Base-by-base conservation (phyloP, 2,329 filamentous ascomycete genomes). In the Venturiaceae sp. region DNA sequence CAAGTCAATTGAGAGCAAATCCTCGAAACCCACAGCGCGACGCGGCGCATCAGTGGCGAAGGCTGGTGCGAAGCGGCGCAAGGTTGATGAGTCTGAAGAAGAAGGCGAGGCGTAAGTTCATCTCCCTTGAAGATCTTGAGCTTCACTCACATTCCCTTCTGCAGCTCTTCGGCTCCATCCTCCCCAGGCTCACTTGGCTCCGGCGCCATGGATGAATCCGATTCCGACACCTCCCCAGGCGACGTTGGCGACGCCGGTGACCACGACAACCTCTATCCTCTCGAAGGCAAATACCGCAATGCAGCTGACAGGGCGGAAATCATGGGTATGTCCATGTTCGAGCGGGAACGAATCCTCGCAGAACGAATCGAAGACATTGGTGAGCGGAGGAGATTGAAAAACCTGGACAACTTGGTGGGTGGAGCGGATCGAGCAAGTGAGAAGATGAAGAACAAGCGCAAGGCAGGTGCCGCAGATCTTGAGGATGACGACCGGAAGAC, bases 341-440 rank as follows among this genome's bases (percentile, higher is more conserved):
- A 95, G 68, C 87, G 92, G 62, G 94, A 99, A 72, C 84, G 90
- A 69, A 86, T 96, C 47, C 82, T 99, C 6, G 92, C 91, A 21
- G 89, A 95, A 64, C 90, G 94, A 63, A 86, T 87, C 36, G 84
- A 90, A 65, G 85, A 94, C 70, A 86, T 92, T 60, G 88, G 94
- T 67, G 85, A 85, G 56, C 86, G 88, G 65, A 83, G 87, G 60
- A 92, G 96, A 74, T 81, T 96, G 54, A 88, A 88, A 61, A 86
- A 88, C 66, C 84, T 95, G 61, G 81, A 95, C 71, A 74, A 86
- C 75, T 71, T 83, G 77, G 69, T 87, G 80, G 74, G 87, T 78
- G 68, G 83, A 75, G 71, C 84, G 74, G 74, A 84, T 77, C 28
- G 37, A 33, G 37, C 21, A 23, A 34, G 32, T n/a, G 55, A 57